Evolutionary conservation across 2,329 filamentous ascomycete genomes (phyloP).

Genomic region (Microdochium bolleyi): DNA sequence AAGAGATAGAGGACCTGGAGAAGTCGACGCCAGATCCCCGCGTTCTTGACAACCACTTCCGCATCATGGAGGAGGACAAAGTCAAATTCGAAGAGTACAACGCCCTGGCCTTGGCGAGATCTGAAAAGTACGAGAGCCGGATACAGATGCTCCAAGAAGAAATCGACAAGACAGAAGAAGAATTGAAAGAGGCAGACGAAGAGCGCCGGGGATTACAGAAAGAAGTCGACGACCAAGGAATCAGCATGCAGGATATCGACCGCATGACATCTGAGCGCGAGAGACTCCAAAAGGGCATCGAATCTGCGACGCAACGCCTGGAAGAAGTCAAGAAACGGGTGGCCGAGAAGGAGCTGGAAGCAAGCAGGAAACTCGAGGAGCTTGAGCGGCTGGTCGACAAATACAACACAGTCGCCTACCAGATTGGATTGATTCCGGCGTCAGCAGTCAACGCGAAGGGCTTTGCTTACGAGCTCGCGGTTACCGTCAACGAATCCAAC

Average conservation of each 20-base stretch:
- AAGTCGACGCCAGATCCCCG: conserved; percentile 78
- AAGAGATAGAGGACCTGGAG: conserved; percentile 84
- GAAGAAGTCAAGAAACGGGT: conserved; percentile 82
- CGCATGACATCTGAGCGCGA: conserved; percentile 96
- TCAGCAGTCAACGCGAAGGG: conserved; percentile 82
- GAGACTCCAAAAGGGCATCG: conserved; percentile 80
- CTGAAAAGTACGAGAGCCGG: conserved; percentile 79
- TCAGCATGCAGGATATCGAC: conserved; percentile 97
- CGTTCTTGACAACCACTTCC: conserved; percentile 80
- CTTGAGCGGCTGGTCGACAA: conserved; percentile 83
- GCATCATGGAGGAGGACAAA: conserved; percentile 89
- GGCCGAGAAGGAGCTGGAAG: conserved; percentile 80
- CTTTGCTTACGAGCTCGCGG: conserved; percentile 72
- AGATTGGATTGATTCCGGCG: conserved; percentile 81
- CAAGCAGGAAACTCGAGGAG: conserved; percentile 78
- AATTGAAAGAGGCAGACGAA: conserved; percentile 72
- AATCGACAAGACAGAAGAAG: conserved; percentile 67
- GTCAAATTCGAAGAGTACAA: conserved; percentile 96
- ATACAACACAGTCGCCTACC: conserved; percentile 92
- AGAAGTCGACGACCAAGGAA: conserved; percentile 84
- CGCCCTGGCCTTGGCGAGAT: conserved; percentile 70
- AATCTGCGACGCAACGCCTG: conserved; percentile 64
- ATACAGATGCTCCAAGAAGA: conserved; percentile 80
- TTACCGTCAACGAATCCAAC: conserved; percentile 75
- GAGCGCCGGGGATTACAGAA: conserved; percentile 75